Conservation (phyloP, 805 yeast species). For the Candida loeiensis region DNA sequence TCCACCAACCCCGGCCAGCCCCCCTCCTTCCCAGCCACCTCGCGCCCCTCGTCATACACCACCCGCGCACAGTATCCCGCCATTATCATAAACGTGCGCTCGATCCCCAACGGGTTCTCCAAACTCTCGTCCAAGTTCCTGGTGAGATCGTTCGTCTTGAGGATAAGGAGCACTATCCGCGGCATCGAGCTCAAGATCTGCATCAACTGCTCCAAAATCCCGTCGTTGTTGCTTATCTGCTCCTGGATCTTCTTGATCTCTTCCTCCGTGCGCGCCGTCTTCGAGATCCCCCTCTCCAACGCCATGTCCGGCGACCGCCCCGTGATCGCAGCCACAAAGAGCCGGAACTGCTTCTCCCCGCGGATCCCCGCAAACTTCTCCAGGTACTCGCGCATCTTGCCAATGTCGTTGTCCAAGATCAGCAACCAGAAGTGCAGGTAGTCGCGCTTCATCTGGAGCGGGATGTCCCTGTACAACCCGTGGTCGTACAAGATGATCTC, state of each 20-base stretch:
- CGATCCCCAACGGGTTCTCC: slow-evolving; percentile 79
- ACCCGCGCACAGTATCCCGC: slow-evolving; percentile 84
- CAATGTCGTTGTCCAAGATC: slow-evolving; percentile 64
- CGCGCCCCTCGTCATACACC: slow-evolving; percentile 66
- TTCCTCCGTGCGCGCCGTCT: slow-evolving; percentile 45
- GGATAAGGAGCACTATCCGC: slow-evolving; percentile 73
- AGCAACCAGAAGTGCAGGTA: slow-evolving; percentile 95
- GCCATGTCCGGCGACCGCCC: slow-evolving; percentile 87
- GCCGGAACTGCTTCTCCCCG: slow-evolving; percentile 69
- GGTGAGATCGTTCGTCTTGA: slow-evolving; percentile 92
- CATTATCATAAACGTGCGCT: slow-evolving; percentile 82
- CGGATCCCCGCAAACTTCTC: slow-evolving; percentile 71
- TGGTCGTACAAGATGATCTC: slow-evolving; percentile 93
- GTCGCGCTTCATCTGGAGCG: slow-evolving; percentile 68
- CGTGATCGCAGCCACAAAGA: slow-evolving; percentile 90
- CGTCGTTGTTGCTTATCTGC: slow-evolving; percentile 54
- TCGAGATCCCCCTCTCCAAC: slow-evolving; percentile 54
- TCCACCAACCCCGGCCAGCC: slow-evolving; percentile 15
- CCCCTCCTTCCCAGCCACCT: slow-evolving; percentile 23
- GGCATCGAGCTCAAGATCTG: slow-evolving; percentile 75
- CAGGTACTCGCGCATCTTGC: slow-evolving; percentile 69
- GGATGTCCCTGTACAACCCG: slow-evolving; percentile 85
- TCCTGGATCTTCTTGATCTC: slow-evolving; percentile 70
- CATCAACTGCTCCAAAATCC: slow-evolving; percentile 74
- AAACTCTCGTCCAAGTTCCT: slow-evolving; percentile 83